Conservation (phyloP, 371 early-diverging fungal genomes). For the Mortierella sp. region DNA sequence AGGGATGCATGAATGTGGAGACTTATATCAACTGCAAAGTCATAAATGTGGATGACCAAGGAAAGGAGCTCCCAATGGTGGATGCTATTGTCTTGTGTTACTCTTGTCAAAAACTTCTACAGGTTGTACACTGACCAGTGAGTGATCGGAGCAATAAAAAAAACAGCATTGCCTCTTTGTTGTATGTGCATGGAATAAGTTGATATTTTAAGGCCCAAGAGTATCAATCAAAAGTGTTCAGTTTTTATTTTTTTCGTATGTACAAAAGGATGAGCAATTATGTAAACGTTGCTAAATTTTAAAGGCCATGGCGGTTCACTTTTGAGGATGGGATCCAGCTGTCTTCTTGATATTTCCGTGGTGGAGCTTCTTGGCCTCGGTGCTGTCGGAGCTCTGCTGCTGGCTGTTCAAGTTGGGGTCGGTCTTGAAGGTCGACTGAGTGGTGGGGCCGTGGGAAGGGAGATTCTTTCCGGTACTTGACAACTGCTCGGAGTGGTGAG, state of each 20-base stretch:
- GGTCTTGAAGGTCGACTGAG: slow-evolving; percentile 37
- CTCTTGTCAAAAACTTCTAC: slow-evolving; percentile 6
- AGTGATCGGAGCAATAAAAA: slow-evolving; percentile 10
- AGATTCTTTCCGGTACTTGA: slow-evolving; percentile 12
- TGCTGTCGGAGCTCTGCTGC: slow-evolving; percentile 26
- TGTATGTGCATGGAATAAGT: neutral
- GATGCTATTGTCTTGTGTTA: too few species aligned
- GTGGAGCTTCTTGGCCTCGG: slow-evolving; percentile 13
- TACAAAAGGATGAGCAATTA: neutral
- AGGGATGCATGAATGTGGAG: too few species aligned
- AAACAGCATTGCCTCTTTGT: neutral
- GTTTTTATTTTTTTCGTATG: slow-evolving; percentile 6
- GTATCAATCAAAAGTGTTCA: neutral
- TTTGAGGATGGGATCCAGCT: slow-evolving; percentile 22
- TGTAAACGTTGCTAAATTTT: slow-evolving; percentile 1
- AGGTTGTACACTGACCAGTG: too few species aligned
- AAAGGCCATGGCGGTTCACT: slow-evolving; percentile 2
- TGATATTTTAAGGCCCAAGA: neutral
- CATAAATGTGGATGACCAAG: too few species aligned
- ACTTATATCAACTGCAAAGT: too few species aligned
- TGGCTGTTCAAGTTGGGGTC: slow-evolving; percentile 23
- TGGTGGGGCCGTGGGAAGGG: slow-evolving; percentile 22
- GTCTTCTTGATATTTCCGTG: slow-evolving; percentile 13
- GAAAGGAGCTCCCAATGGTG: too few species aligned
- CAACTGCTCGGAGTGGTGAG: slow-evolving; percentile 23